Base-by-base conservation (phyloP, 371 early-diverging fungal species). In the Mortierella sp. region DNA sequence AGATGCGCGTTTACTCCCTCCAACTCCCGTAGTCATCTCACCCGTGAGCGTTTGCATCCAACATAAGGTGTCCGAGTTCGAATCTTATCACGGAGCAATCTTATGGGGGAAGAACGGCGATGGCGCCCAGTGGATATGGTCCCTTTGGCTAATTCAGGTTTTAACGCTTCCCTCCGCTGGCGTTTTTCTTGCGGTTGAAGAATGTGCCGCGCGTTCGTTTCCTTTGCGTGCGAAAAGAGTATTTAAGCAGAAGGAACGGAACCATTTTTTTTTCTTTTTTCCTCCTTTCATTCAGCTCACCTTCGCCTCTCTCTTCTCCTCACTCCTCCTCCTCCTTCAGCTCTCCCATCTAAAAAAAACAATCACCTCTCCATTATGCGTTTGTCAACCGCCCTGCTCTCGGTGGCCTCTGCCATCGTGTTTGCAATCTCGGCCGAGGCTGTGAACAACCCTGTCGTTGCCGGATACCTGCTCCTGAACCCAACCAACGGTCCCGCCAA, bases 341-440 rank as follows among this genome's bases (percentile, higher is more conserved):
- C 26, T 10, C 54, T 34, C 26, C 28, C 19, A 24, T 13, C 24
- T n/a, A 19, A 71, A 64, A 31, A 59, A 14, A 4, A 14, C 1
- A 59, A 28, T 0, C 13, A 64, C 2, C 19, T 13, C 19, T 16
- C 31, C 10, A 31, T 37, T 3, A 86, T 86, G 86, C 82, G 80
- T 77, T 46, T 86, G 44, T 40, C 86, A 57, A 79, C 86, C 43
- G 77, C 79, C 37, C 71, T 86, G 50, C n/a, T 86, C 70, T 74
- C 86, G 50, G 79, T 86, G 44, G 86, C 86, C 61, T 82, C 86
- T 59, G 82, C 86, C 28, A 55, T 86, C 55, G 75, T 72, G 72
- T n/a, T 84, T 67, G 86, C 82, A 34, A 73, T 76, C 82, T 73
- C 79, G 16, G 61, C 79, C 69, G 78, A 78, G 57, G 80, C 64